Evolutionary conservation across 371 early-diverging fungal species (phyloP).

Genomic region (Lichtheimia corymbifera): DNA sequence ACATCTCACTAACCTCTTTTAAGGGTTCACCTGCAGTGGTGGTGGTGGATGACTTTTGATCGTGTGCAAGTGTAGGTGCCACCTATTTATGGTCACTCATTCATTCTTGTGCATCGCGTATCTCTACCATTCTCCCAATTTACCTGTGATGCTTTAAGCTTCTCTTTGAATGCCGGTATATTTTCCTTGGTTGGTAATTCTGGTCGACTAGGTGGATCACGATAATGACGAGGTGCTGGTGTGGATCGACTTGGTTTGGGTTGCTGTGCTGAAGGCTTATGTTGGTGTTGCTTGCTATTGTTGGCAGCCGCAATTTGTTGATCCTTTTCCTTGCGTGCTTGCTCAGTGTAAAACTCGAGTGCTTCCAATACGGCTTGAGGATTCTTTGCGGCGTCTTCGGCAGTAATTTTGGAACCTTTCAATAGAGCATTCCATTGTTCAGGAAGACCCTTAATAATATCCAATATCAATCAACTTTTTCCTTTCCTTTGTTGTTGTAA

Average conservation of each 20-base stretch:
- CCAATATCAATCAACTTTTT: not conserved
- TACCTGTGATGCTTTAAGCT: too few species aligned
- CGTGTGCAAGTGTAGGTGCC: too few species aligned
- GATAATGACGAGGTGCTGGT: conserved; percentile 1
- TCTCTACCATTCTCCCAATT: too few species aligned
- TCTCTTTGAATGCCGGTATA: too few species aligned
- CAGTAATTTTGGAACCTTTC: conserved; percentile 88
- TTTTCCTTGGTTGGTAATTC: too few species aligned
- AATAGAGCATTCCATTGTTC: conserved; percentile 91
- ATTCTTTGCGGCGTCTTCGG: conserved; percentile 94
- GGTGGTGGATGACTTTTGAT: conserved; percentile 2
- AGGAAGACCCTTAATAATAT: conserved; percentile 75
- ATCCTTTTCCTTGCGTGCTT: conserved; percentile 57
- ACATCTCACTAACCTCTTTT: too few species aligned
- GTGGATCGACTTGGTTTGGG: conserved; percentile 13
- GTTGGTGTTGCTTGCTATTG: not conserved
- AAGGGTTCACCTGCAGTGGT: not conserved
- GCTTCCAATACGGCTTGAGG: conserved; percentile 98
- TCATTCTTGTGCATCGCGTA: too few species aligned
- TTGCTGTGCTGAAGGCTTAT: not conserved
- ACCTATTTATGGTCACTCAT: too few species aligned
- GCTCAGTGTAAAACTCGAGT: conserved; percentile 94
- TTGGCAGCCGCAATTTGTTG: conserved; percentile 14
- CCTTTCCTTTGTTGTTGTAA: not conserved
- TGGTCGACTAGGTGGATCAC: not conserved